phyloP scores from a whole-genome alignment of 768 basidiomycete species.

The Leucocoprinus sp. region DNA sequence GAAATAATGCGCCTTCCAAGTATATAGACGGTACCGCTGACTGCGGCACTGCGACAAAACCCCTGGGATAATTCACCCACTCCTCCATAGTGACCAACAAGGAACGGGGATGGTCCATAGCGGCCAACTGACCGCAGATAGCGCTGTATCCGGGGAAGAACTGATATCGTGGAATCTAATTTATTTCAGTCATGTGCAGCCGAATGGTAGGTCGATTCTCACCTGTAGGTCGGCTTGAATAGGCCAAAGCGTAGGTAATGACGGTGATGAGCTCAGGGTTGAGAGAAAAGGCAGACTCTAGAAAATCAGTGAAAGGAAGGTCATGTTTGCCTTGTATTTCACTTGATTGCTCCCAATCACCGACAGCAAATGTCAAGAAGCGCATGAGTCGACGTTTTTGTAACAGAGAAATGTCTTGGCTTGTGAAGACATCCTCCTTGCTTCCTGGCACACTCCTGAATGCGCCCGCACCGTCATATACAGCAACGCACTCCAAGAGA shows the following conservation, averaged over 20 bases:
- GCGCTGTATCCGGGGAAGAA: conserved; percentile 59
- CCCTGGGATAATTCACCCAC: conserved; percentile 90
- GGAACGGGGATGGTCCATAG: conserved; percentile 76
- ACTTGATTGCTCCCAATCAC: conserved; percentile 58
- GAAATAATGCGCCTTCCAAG: conserved; percentile 43
- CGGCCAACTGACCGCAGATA: conserved; percentile 77
- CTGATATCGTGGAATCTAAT: conserved; percentile 58
- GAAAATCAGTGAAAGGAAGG: conserved; percentile 51
- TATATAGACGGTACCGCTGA: conserved; percentile 67
- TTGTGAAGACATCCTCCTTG: conserved; percentile 92
- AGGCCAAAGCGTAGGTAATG: conserved; percentile 74
- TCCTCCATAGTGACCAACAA: conserved; percentile 94
- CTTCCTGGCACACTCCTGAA: conserved; percentile 72
- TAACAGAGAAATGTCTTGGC: conserved; percentile 61
- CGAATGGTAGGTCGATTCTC: conserved; percentile 13
- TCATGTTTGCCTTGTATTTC: conserved; percentile 52
- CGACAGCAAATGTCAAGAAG: conserved; percentile 74
- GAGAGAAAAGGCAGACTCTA: conserved; percentile 58
- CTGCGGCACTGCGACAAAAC: conserved; percentile 82
- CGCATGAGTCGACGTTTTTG: conserved; percentile 92
- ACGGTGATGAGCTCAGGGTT: conserved; percentile 46
- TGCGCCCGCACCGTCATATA: conserved; percentile 41
- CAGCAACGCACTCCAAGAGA: conserved; percentile 61
- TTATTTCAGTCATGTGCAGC: neutral
- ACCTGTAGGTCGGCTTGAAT: conserved; percentile 56